Evolutionary conservation across 192 early-diverging fungal species (phyloP).

Genomic region (Pecoramyces ruminantium): DNA sequence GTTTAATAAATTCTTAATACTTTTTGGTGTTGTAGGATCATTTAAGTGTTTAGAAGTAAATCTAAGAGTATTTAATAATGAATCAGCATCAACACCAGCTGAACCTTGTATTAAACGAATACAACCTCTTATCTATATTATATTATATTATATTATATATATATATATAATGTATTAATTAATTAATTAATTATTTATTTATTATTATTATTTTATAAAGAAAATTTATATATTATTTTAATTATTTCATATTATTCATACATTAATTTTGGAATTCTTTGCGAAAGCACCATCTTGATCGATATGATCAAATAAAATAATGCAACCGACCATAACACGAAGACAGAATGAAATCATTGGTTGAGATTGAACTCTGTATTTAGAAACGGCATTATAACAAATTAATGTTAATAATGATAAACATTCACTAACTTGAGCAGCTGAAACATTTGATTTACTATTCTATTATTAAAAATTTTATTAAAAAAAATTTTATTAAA

Average conservation of each 20-base stretch:
- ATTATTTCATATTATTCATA: no score
- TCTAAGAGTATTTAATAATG: slow-evolving; percentile 52
- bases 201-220: no score
- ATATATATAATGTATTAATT: no score
- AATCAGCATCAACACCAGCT: slow-evolving; percentile 30
- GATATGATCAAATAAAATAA: slow-evolving; percentile 85
- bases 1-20: slow-evolving; percentile 30
- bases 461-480: no score
- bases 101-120: slow-evolving; percentile 46
- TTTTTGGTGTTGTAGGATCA: slow-evolving; percentile 57
- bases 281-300: slow-evolving; percentile 56
- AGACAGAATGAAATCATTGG: slow-evolving; percentile 49
- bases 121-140: slow-evolving; percentile 11
- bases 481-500: no score
- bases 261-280: slow-evolving; percentile 64
- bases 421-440: slow-evolving; percentile 37
- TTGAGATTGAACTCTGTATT: slow-evolving; percentile 20
- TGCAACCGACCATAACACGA: slow-evolving; percentile 70
- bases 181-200: no score
- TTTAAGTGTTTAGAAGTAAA: slow-evolving; percentile 69
- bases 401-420: slow-evolving; percentile 57
- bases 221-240: no score
- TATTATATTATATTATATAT: no score
- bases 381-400: slow-evolving; percentile 61
- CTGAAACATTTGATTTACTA: no score